Conservation (phyloP, 495 filamentous ascomycete genomes). For the Neurospora sp. region DNA sequence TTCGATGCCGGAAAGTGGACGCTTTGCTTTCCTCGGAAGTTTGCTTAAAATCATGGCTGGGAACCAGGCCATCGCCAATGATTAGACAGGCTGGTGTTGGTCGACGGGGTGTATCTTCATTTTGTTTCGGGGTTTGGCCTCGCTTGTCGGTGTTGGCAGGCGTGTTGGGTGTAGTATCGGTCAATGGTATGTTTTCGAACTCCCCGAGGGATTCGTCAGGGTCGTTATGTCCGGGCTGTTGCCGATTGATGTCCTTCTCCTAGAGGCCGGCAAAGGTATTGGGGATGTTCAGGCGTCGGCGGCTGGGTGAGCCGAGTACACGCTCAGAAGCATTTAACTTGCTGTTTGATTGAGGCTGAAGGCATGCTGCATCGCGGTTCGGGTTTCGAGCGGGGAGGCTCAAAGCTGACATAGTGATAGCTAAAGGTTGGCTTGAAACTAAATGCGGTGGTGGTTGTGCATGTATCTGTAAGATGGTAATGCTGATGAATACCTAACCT, state of each 20-base stretch:
- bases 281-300: slow-evolving; percentile 16
- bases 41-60: background rate
- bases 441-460: no score
- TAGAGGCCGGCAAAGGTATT: slow-evolving; percentile 19
- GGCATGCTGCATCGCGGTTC: background rate
- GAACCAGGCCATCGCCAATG: background rate
- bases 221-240: background rate
- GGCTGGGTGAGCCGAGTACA: background rate
- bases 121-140: background rate
- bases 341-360: background rate
- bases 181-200: background rate
- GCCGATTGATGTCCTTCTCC: slow-evolving; percentile 18
- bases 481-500: no score
- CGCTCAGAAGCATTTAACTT: background rate
- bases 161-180: background rate
- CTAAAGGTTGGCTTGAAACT: no score
- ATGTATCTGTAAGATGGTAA: no score
- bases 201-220: background rate
- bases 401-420: background rate
- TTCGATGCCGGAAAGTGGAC: background rate
- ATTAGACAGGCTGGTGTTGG: background rate
- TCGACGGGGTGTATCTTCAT: background rate
- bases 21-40: background rate
- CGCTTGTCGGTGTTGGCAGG: background rate
- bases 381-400: background rate